Evolutionary conservation across 192 early-diverging fungal genomes (phyloP).

Genomic region (Coemansia sp.): DNA sequence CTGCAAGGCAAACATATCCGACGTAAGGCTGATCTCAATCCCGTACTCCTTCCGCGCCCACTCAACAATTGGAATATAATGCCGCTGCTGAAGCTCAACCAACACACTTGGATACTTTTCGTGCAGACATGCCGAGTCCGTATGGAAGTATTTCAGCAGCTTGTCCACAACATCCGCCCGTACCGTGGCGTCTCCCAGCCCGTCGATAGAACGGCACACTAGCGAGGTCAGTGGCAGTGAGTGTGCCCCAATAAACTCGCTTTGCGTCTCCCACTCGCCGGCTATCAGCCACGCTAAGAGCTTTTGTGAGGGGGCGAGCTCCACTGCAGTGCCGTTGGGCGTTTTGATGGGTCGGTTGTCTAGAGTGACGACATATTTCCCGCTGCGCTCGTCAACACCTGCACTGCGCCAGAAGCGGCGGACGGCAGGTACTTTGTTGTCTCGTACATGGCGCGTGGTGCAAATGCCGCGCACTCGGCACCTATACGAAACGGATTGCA

Average conservation of each 20-base stretch:
- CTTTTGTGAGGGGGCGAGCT: conserved; percentile 57
- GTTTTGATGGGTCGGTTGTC: conserved; percentile 84
- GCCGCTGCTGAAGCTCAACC: conserved; percentile 71
- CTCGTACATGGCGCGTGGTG: conserved; percentile 8
- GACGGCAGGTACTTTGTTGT: conserved; percentile 45
- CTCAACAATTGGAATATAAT: conserved; percentile 79
- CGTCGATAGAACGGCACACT: conserved; percentile 81
- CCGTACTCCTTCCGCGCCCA: conserved; percentile 70
- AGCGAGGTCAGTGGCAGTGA: conserved; percentile 92
- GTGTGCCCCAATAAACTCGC: conserved; percentile 73
- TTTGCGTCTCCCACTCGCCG: conserved; percentile 93
- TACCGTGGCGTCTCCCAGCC: conserved; percentile 57
- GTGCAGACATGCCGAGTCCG: conserved; percentile 85
- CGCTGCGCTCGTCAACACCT: conserved; percentile 41
- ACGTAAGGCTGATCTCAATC: conserved; percentile 70
- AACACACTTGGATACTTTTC: conserved; percentile 77
- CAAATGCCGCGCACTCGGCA: conserved; percentile 12
- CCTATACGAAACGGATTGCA: not conserved
- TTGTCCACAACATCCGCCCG: conserved; percentile 72
- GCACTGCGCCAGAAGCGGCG: conserved; percentile 47
- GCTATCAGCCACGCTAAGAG: conserved; percentile 81
- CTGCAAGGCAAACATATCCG: conserved; percentile 64
- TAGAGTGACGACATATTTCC: conserved; percentile 59
- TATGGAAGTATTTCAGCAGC: conserved; percentile 80
- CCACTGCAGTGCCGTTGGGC: conserved; percentile 70